Evolutionary conservation across 306 rosid genomes (phyloP), one percentile per base, ranked within the genome.

Genomic region (Trifolium repens): DNA sequence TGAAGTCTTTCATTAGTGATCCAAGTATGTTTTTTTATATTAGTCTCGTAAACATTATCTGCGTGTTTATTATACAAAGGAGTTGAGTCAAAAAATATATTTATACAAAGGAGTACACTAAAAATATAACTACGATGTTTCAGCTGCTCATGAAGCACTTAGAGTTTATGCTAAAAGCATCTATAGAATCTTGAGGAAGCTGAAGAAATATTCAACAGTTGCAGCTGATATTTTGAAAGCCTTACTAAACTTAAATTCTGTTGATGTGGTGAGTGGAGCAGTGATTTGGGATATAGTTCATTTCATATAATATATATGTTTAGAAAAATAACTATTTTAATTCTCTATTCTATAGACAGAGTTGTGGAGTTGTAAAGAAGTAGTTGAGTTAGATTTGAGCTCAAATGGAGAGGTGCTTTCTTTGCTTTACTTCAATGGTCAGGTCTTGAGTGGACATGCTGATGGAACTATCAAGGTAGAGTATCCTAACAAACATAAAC

Each of bases 381-480:
- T 87, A 52, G 89, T 78, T 57, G 93, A 84, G 84, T 67, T 89
- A 76, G 94, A 91, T 63, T 90, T 82, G 71, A 75, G 87, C 81
- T 46, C 87, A 49, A 91, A 90, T 53, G 96, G 96, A 54, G 98
- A 90, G 81, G 97, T 94, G 2, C 80, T 84, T 72, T 85, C 91
- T 83, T 79, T 94, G 89, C 78, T 79, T 72, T 87, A 86, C 85
- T 76, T 87, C 50, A 89, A 90, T 54, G 93, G 96, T 9, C 84
- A 85, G 14, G 82, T 94, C 77, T 58, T 91, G 70, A 91, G 96
- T 84, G 89, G 97, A 80, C 97, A 94, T 88, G 86, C 96, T 37
- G 98, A 94, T 80, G 98, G 98, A 85, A 90, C 91, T 75, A 86
- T 94, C 32, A 94, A 94, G 97, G 98, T 94, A 75, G 2, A n/a